Base-by-base conservation (phyloP, 2,329 filamentous ascomycete species). In the Penicillium sp. region DNA sequence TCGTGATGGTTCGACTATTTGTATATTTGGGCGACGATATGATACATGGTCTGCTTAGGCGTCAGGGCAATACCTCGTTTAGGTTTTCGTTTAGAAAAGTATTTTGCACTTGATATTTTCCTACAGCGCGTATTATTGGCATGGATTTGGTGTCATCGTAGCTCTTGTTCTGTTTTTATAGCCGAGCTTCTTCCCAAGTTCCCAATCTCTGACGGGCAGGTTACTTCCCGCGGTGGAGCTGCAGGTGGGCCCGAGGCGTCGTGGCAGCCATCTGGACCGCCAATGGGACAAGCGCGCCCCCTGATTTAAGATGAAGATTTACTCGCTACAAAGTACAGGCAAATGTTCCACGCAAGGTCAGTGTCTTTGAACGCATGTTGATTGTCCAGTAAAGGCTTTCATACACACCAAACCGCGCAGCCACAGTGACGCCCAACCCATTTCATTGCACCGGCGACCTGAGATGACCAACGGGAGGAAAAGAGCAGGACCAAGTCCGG, bases 21-120 rank as follows among this genome's bases (percentile, higher is more conserved):
- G 69, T 73, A 73, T 67, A 71, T 73, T 71, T 71, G 71, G 71
- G 67, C 67, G 65, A 69, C 63, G 69, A 67, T 63, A 65, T 71
- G 65, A 54, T 62, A 68, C 65, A 71, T 68, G 71, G 66, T 71
- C 67, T 68, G 64, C 62, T 66, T 66, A 64, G 73, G 73, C 72
- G 73, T 74, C 71, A 67, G 67, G 71, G 69, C 65, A 64, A 67
- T 60, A 57, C 65, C 58, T 67, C 58, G 57, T 65, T 61, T 53
- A 57, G 61, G 59, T 63, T 67, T 58, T 64, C 66, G 15, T 62
- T 64, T 34, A 17, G 35, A 55, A 67, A 69, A 65, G 63, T 65
- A 59, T 55, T 57, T 62, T 37, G 50, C 53, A 51, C 55, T 59
- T 54, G 34, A 42, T 35, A 38, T 8, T n/a, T n/a, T 34, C 22